phyloP scores from a whole-genome alignment of 345 rosid genomes.

The Populus simonii region DNA sequence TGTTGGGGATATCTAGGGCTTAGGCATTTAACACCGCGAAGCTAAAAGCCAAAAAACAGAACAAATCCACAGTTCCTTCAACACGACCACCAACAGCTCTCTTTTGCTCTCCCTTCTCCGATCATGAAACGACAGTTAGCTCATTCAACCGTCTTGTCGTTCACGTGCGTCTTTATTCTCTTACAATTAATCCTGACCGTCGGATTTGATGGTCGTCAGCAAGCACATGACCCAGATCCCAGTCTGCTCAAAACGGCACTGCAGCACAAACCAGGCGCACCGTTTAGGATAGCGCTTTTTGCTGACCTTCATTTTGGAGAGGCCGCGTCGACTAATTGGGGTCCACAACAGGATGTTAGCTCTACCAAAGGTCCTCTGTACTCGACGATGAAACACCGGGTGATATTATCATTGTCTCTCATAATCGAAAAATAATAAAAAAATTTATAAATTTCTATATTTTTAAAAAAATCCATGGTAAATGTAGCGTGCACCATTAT shows the following conservation, averaged over 20 bases:
- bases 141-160: background rate
- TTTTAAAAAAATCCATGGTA: too few species aligned
- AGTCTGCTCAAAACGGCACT: slow-evolving; percentile 12
- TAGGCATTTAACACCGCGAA: background rate
- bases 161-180: background rate
- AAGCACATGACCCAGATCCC: background rate
- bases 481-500: too few species aligned
- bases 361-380: slow-evolving; percentile 52
- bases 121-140: background rate
- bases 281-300: slow-evolving; percentile 59
- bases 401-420: background rate
- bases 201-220: slow-evolving; percentile 6
- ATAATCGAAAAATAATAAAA: too few species aligned
- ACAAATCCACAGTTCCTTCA: background rate
- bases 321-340: slow-evolving; percentile 75
- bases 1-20: too few species aligned
- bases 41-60: background rate
- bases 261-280: slow-evolving; percentile 11
- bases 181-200: slow-evolving; percentile 19
- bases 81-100: background rate
- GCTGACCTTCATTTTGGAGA: slow-evolving; percentile 89
- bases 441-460: too few species aligned
- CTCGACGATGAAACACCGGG: slow-evolving; percentile 67
- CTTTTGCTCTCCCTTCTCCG: background rate
- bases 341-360: slow-evolving; percentile 60